These are phyloP conservation scores for Diplodia corticola DNA, from an alignment of 2,329 filamentous ascomycete species.

Conservation along the genomic window DNA sequence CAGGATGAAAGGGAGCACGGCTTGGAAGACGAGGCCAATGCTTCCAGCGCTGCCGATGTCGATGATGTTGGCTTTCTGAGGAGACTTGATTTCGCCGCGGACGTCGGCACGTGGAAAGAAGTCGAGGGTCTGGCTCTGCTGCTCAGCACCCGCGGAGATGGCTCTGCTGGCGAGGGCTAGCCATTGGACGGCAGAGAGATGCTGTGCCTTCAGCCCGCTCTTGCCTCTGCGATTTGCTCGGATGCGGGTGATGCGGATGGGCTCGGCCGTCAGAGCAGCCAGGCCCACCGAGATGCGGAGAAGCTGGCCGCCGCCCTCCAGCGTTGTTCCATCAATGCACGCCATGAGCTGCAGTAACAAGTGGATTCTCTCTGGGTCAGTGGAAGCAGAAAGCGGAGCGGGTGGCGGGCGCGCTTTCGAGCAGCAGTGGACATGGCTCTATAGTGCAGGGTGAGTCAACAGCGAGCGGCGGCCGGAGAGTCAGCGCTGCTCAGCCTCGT, in stretches of 20 bases:
- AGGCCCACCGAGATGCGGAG: slow-evolving; percentile 58
- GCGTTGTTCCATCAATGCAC: slow-evolving; percentile 48
- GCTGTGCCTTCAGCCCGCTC: slow-evolving; percentile 59
- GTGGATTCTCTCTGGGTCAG: not conserved
- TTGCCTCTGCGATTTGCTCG: slow-evolving; percentile 54
- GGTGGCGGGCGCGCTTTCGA: not conserved
- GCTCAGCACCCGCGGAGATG: slow-evolving; percentile 40
- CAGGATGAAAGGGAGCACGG: slow-evolving; percentile 59
- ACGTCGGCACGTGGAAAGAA: slow-evolving; percentile 37
- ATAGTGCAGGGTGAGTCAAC: not conserved
- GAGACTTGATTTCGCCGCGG: slow-evolving; percentile 39
- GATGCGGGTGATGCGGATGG: slow-evolving; percentile 55
- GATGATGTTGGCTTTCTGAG: slow-evolving; percentile 39
- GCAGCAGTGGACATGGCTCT: not conserved
- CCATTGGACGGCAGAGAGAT: slow-evolving; percentile 57
- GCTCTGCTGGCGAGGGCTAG: slow-evolving; percentile 54
- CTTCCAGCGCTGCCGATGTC: slow-evolving; percentile 49
- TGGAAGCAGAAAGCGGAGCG: not conserved
- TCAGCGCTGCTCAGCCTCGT: slow-evolving; percentile 5
- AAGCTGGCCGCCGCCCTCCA: slow-evolving; percentile 64
- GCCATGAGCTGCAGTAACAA: not conserved
- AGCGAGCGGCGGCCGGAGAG: not conserved
- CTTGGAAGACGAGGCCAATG: slow-evolving; percentile 59
- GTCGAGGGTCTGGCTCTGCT: slow-evolving; percentile 45
- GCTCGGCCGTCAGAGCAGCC: slow-evolving; percentile 53